Conservation (phyloP, 768 basidiomycete species). For the Boletus rubescentipes region DNA sequence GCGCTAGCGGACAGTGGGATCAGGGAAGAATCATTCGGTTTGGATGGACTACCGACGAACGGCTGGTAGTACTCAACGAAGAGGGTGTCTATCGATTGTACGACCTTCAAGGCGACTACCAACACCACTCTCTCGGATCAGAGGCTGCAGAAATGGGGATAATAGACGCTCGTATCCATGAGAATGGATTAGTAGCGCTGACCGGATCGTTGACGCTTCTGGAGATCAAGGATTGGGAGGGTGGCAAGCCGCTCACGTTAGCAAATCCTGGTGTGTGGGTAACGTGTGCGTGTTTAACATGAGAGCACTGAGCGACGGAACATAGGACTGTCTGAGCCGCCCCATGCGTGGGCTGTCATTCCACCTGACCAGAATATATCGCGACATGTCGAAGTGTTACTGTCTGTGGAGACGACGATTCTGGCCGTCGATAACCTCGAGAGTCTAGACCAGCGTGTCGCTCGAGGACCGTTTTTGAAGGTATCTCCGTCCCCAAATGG, state of each 20-base stretch:
- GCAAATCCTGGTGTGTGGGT: slow-evolving; percentile 66
- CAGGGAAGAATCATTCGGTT: slow-evolving; percentile 78
- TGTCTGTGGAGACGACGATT: slow-evolving; percentile 80
- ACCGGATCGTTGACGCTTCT: slow-evolving; percentile 72
- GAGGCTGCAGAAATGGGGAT: slow-evolving; percentile 84
- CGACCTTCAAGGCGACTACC: slow-evolving; percentile 81
- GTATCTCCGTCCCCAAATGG: slow-evolving; percentile 93
- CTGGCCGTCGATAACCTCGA: slow-evolving; percentile 88
- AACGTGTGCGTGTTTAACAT: slow-evolving; percentile 6
- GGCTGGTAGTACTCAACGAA: slow-evolving; percentile 83
- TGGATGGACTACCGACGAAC: slow-evolving; percentile 83
- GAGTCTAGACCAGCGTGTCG: slow-evolving; percentile 81
- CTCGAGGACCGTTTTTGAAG: slow-evolving; percentile 85
- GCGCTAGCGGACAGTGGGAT: slow-evolving; percentile 71
- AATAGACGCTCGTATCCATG: slow-evolving; percentile 82
- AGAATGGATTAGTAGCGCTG: slow-evolving; percentile 83
- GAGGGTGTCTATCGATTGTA: slow-evolving; percentile 92
- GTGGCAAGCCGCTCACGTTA: slow-evolving; percentile 66
- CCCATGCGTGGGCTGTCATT: slow-evolving; percentile 84
- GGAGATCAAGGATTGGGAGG: slow-evolving; percentile 90
- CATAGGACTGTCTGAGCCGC: slow-evolving; percentile 72
- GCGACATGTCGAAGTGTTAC: slow-evolving; percentile 84
- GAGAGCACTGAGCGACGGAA: slow-evolving; percentile 4
- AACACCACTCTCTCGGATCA: slow-evolving; percentile 78
- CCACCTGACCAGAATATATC: slow-evolving; percentile 88